Evolutionary conservation across 2,329 filamentous ascomycete genomes (phyloP).

Genomic region (Venturia pyrina): DNA sequence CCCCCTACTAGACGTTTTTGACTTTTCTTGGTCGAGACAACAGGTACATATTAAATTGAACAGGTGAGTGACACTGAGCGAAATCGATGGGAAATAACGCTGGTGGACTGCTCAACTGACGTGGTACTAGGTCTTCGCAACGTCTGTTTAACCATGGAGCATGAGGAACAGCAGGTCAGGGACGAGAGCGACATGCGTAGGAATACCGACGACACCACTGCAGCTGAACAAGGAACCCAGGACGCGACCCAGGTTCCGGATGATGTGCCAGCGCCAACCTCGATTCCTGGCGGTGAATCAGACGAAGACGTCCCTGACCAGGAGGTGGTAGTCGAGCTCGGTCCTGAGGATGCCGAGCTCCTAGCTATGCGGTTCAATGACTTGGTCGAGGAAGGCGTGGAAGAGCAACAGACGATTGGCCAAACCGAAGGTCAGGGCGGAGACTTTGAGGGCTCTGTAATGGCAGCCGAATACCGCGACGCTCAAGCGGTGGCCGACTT

Average conservation of each 20-base stretch:
- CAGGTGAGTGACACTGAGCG: no score
- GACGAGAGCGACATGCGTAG: no score
- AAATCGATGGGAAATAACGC: no score
- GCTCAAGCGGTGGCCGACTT: constrained; percentile 14
- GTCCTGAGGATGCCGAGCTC: not conserved
- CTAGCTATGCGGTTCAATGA: no score
- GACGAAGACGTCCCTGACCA: not conserved
- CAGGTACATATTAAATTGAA: no score
- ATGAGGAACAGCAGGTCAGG: not conserved
- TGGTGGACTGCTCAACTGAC: no score
- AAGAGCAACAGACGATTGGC: no score
- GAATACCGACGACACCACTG: not conserved
- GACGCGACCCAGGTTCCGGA: not conserved
- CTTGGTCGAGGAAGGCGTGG: not conserved
- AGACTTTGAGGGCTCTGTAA: constrained; percentile 17
- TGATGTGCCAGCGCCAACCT: not conserved
- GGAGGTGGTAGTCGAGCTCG: not conserved
- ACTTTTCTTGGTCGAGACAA: no score
- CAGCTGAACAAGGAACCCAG: not conserved
- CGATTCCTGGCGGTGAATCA: not conserved
- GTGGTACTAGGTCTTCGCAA: no score
- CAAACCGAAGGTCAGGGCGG: not conserved
- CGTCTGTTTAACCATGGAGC: not conserved
- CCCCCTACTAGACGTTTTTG: no score
- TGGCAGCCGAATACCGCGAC: constrained; percentile 19